These are phyloP conservation scores for Albophoma yamanashiensis DNA, from an alignment of 2,329 filamentous ascomycete genomes.

Conservation along the genomic window DNA sequence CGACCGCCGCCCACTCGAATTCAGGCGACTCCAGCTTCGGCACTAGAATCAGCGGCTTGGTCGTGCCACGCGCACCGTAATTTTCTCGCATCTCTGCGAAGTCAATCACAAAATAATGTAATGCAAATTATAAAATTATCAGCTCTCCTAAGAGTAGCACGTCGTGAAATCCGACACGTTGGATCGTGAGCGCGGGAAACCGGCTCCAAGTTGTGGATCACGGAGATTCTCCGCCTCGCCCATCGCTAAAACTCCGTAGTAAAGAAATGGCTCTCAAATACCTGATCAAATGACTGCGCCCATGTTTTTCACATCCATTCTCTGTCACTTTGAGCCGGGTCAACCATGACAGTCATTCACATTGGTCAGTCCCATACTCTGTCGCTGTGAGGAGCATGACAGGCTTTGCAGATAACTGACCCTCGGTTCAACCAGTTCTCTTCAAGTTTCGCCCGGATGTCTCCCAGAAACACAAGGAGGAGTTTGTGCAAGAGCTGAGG, in stretches of 20 bases:
- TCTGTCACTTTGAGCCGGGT: not conserved
- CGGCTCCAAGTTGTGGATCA: not conserved
- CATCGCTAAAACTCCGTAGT: not conserved
- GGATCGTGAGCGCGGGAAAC: not conserved
- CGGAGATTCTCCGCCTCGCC: not conserved
- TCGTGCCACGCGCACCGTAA: too few relatives aligned
- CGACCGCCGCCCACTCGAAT: too few relatives aligned
- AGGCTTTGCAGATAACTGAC: not conserved
- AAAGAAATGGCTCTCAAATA: not conserved
- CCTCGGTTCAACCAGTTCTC: constrained; percentile 23
- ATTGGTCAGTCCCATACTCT: constrained; percentile 14
- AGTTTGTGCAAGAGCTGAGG: constrained; percentile 35
- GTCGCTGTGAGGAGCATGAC: not conserved
- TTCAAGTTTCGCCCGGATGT: constrained; percentile 37
- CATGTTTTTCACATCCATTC: too few relatives aligned
- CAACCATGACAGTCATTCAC: constrained; percentile 22
- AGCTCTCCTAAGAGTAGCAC: too few relatives aligned
- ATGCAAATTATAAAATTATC: too few relatives aligned
- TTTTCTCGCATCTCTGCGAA: too few relatives aligned
- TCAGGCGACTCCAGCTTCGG: too few relatives aligned
- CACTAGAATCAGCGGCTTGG: too few relatives aligned
- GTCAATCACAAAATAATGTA: too few relatives aligned
- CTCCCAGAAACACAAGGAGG: constrained; percentile 27
- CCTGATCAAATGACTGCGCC: not conserved
- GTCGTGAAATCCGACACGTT: too few relatives aligned